These are phyloP conservation scores for Pelargonium australe DNA, from an alignment of 441 rosid genomes.

Conservation along the genomic window DNA sequence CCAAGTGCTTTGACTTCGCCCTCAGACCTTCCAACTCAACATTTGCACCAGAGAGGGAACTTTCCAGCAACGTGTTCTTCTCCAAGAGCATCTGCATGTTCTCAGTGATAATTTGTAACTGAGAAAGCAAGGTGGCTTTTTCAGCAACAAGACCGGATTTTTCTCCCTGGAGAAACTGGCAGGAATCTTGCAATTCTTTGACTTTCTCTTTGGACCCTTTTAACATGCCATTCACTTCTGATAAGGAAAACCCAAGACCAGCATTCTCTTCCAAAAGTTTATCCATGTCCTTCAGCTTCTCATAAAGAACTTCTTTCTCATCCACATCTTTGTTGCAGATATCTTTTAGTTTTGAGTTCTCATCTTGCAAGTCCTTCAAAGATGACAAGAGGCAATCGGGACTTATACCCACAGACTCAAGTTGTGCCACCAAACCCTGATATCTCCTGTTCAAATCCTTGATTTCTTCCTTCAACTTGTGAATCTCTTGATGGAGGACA, in stretches of 20 bases:
- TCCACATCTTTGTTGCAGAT: constrained; percentile 29
- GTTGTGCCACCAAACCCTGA: constrained; percentile 38
- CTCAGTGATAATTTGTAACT: constrained; percentile 65
- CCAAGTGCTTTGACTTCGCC: constrained; percentile 51
- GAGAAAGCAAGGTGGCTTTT: constrained; percentile 63
- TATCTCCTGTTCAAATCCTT: constrained; percentile 36
- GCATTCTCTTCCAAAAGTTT: constrained; percentile 44
- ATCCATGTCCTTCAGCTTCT: constrained; percentile 44
- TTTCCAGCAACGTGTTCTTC: constrained; percentile 45
- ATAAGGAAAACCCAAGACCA: constrained; percentile 40
- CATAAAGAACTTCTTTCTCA: constrained; percentile 33
- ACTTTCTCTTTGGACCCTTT: constrained; percentile 43
- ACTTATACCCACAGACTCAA: constrained; percentile 44
- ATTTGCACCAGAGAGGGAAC: constrained; percentile 46
- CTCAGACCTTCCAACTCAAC: constrained; percentile 55
- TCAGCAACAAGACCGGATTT: constrained; percentile 40
- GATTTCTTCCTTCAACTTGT: constrained; percentile 40
- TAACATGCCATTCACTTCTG: constrained; percentile 45
- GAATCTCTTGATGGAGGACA: constrained; percentile 44
- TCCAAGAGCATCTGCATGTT: constrained; percentile 61
- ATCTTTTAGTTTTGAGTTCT: constrained; percentile 46
- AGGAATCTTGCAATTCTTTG: constrained; percentile 47
- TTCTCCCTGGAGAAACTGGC: constrained; percentile 55
- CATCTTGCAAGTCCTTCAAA: constrained; percentile 47
- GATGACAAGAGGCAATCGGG: constrained; percentile 40